Percentiles rank a stretch among this genome's conserved stretches.
These are phyloP conservation scores for Basipetospora chlamydospora DNA, from an alignment of 2,329 filamentous ascomycete species.

Conservation along the genomic window DNA sequence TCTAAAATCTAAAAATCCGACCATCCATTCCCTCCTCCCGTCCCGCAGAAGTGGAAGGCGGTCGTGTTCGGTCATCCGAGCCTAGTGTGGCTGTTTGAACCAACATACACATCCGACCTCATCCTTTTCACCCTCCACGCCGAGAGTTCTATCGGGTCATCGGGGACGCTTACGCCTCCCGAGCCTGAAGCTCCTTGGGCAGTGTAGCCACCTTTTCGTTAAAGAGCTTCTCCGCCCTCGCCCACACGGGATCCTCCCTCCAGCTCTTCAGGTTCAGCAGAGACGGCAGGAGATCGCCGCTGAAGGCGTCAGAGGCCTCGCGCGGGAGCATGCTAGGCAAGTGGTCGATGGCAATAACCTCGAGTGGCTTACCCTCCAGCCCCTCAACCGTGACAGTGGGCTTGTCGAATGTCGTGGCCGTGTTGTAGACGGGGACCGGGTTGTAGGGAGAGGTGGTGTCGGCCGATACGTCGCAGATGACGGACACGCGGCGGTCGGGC, in stretches of 20 bases:
- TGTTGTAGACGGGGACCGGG: constrained; percentile 62
- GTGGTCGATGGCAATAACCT: constrained; percentile 80
- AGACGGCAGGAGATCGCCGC: constrained; percentile 60
- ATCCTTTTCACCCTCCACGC: too few relatives aligned
- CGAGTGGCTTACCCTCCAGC: constrained; percentile 44
- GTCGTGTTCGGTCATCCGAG: too few relatives aligned
- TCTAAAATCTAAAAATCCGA: too few relatives aligned
- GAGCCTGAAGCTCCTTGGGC: constrained; percentile 27
- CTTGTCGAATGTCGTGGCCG: constrained; percentile 74
- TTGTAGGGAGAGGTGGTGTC: constrained; percentile 63
- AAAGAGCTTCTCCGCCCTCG: constrained; percentile 71
- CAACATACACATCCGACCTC: too few relatives aligned
- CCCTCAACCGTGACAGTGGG: constrained; percentile 67
- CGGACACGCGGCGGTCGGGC: constrained; percentile 56
- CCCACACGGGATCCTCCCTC: constrained; percentile 63
- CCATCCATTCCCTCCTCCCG: too few relatives aligned
- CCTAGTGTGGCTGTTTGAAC: too few relatives aligned
- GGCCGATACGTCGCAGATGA: constrained; percentile 67
- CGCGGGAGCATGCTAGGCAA: constrained; percentile 70
- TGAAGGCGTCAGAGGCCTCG: constrained; percentile 79
- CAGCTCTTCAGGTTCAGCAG: constrained; percentile 66
- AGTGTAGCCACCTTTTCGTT: constrained; percentile 63
- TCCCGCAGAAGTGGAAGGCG: too few relatives aligned
- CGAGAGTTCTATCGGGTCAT: too few relatives aligned
- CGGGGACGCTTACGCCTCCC: too few relatives aligned